A percentile compares a stretch with the other conserved stretches of the same genome.
Conservation (phyloP, 2,329 filamentous ascomycete species). For the Ceratocystis eucalypticola region DNA sequence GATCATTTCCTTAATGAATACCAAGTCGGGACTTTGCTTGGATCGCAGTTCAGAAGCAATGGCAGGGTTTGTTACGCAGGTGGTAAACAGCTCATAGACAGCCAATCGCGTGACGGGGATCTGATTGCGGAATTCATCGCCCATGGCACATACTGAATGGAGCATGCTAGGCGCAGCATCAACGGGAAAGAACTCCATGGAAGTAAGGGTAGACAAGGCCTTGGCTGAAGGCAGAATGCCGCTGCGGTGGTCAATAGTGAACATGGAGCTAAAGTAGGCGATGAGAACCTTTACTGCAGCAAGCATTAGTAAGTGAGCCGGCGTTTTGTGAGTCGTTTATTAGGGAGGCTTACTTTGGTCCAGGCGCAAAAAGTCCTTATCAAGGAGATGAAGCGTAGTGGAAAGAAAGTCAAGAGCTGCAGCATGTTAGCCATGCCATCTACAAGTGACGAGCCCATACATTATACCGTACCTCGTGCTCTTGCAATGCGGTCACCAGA, state of each 20-base stretch:
- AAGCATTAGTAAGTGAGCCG: too few species aligned
- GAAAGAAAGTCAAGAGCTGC: constrained; percentile 45
- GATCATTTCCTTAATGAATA: constrained; percentile 38
- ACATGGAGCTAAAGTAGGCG: constrained; percentile 45
- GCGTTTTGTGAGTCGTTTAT: too few species aligned
- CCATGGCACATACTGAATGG: constrained; percentile 35
- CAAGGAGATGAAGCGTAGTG: constrained; percentile 37
- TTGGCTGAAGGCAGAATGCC: constrained; percentile 41
- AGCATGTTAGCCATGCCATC: not conserved
- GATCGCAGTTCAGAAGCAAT: constrained; percentile 31
- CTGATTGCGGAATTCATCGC: constrained; percentile 45
- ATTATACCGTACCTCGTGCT: constrained; percentile 33
- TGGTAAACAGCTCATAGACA: constrained; percentile 37
- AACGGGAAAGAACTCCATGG: constrained; percentile 40
- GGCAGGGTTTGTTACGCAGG: constrained; percentile 32
- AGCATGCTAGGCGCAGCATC: constrained; percentile 37
- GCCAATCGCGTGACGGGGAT: constrained; percentile 37
- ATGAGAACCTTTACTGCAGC: constrained; percentile 34
- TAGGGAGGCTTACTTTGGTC: constrained; percentile 33
- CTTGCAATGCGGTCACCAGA: constrained; percentile 39
- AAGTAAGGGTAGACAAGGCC: constrained; percentile 36
- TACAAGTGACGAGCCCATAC: constrained; percentile 13
- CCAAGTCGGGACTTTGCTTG: constrained; percentile 31
- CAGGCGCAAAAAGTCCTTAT: constrained; percentile 32
- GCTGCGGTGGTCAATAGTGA: constrained; percentile 46